Percentiles rank a stretch among this genome's conserved stretches.
Conservation (phyloP, 1,284 basidiomycete genomes). For the Ceratobasidium sp. region DNA sequence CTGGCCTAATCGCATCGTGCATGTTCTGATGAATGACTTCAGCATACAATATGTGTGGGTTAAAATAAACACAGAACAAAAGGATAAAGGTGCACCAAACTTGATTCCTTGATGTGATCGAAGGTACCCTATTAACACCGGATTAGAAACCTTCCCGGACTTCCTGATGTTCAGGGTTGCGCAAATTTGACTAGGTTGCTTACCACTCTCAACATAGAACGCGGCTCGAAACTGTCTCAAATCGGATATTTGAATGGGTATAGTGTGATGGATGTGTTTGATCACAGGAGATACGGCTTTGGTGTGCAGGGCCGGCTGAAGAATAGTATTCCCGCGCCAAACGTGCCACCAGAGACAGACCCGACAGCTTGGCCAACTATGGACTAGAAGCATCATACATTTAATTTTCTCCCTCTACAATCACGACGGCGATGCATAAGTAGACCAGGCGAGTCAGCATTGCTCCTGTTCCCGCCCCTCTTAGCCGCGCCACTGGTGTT, state of each 20-base stretch:
- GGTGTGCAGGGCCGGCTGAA: neutral
- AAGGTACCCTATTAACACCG: neutral
- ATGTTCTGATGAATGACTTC: too few relatives aligned
- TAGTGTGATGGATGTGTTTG: neutral
- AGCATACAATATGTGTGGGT: too few relatives aligned
- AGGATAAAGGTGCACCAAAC: neutral
- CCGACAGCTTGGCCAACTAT: neutral
- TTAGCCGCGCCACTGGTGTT: neutral
- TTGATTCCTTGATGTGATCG: constrained; percentile 10
- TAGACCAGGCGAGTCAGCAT: neutral
- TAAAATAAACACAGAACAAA: too few relatives aligned
- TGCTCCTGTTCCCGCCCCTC: neutral
- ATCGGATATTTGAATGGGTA: neutral
- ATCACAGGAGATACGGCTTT: neutral
- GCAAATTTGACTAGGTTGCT: neutral
- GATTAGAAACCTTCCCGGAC: constrained; percentile 1
- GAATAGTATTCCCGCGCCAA: neutral
- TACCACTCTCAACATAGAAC: neutral
- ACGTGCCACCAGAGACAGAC: neutral
- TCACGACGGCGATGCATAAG: neutral
- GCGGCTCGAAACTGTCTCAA: neutral
- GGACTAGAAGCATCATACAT: constrained; percentile 13
- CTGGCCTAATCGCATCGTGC: too few relatives aligned
- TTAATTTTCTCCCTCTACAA: constrained; percentile 28
- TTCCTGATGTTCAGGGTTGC: constrained; percentile 26